Percentiles rank a stretch among this genome's conserved stretches.
Evolutionary conservation across 805 yeast species (phyloP).

Genomic region (Candida germanica): DNA sequence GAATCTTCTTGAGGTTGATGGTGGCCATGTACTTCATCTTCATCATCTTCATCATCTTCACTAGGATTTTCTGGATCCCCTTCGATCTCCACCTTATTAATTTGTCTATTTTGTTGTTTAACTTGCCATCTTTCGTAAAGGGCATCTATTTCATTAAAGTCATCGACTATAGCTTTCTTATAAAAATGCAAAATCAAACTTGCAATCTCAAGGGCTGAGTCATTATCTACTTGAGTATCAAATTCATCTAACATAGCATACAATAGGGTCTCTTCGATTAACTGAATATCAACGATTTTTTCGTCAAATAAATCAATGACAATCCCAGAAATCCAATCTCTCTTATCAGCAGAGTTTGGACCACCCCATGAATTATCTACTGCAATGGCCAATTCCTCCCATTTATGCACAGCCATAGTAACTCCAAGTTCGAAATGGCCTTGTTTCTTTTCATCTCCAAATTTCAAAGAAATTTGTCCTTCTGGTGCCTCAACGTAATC

Average conservation of each 20-base stretch:
- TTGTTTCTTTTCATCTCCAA: constrained; percentile 63
- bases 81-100: constrained; percentile 41
- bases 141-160: constrained; percentile 55
- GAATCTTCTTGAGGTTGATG: constrained; percentile 20
- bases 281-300: constrained; percentile 66
- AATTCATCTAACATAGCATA: constrained; percentile 96
- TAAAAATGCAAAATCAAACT: constrained; percentile 62
- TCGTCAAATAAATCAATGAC: constrained; percentile 74
- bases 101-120: constrained; percentile 40
- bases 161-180: constrained; percentile 53
- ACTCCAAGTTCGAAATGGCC: constrained; percentile 90
- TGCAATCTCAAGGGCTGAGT: constrained; percentile 75
- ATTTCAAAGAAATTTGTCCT: constrained; percentile 37
- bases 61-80: constrained; percentile 66
- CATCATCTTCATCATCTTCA: constrained; percentile 47
- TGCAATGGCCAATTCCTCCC: constrained; percentile 88
- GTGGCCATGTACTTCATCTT: constrained; percentile 11
- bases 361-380: constrained; percentile 97
- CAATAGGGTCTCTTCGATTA: constrained; percentile 79
- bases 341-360: constrained; percentile 79
- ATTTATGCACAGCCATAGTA: constrained; percentile 81
- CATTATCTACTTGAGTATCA: constrained; percentile 85
- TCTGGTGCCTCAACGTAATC: constrained; percentile 55
- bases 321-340: constrained; percentile 91
- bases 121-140: constrained; percentile 58